These are phyloP conservation scores for Botryotinia globosa DNA, from an alignment of 2,329 filamentous ascomycete species.

Conservation along the genomic window DNA sequence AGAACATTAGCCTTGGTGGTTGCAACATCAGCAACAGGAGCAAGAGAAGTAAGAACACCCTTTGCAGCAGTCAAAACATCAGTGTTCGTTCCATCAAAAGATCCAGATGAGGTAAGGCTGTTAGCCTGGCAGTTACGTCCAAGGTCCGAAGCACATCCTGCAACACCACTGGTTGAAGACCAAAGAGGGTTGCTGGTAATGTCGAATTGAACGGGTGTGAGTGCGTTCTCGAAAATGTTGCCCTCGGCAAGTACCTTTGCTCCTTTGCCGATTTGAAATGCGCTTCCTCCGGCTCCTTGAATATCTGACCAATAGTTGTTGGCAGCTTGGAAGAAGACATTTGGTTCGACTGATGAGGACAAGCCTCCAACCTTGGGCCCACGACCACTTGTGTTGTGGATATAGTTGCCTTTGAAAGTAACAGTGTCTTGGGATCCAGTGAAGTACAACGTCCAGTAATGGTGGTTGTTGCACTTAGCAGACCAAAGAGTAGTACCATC, in stretches of 20 bases:
- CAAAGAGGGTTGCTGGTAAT: not conserved
- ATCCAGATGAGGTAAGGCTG: not conserved
- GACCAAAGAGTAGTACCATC: constrained; percentile 7
- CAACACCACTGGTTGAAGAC: not conserved
- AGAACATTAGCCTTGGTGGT: not conserved
- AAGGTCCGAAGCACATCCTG: not conserved
- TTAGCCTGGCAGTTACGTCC: not conserved
- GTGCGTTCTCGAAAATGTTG: not conserved
- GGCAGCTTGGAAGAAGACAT: not conserved
- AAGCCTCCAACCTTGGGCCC: constrained; percentile 43
- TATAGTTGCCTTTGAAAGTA: constrained; percentile 46
- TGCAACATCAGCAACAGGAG: not conserved
- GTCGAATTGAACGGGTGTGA: not conserved
- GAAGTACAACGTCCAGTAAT: constrained; percentile 29
- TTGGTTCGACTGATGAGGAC: not conserved
- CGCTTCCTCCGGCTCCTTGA: not conserved
- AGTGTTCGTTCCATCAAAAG: not conserved
- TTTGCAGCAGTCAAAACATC: not conserved
- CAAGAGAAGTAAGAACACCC: not conserved
- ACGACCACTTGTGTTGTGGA: constrained; percentile 46
- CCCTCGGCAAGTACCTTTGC: not conserved
- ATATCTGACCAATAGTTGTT: not conserved
- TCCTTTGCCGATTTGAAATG: not conserved
- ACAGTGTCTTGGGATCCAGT: constrained; percentile 42
- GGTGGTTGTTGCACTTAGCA: not conserved